Evolutionary conservation across 2,329 filamentous ascomycete genomes (phyloP).

Genomic region (Herpotrichia juniperi): DNA sequence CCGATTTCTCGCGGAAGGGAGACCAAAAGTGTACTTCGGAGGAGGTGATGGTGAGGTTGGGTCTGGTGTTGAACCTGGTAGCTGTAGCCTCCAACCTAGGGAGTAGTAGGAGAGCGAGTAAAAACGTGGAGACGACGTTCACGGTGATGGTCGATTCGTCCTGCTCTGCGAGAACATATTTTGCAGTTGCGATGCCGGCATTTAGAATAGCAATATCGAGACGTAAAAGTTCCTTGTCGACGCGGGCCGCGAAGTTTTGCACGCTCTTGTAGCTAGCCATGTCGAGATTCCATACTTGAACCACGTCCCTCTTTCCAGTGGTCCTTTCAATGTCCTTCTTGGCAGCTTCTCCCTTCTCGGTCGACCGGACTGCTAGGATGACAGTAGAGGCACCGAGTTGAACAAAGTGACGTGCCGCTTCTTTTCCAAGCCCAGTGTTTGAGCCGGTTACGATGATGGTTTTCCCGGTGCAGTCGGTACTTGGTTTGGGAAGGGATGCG

Average conservation of each 20-base stretch:
- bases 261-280: slow-evolving; percentile 48
- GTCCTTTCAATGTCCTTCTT: slow-evolving; percentile 46
- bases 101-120: slow-evolving; percentile 39
- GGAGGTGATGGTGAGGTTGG: slow-evolving; percentile 38
- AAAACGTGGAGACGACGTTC: slow-evolving; percentile 48
- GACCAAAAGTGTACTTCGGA: slow-evolving; percentile 40
- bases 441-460: slow-evolving; percentile 56
- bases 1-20: slow-evolving; percentile 28
- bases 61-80: slow-evolving; percentile 23
- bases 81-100: slow-evolving; percentile 35
- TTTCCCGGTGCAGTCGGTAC: slow-evolving; percentile 36
- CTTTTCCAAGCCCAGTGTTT: slow-evolving; percentile 55
- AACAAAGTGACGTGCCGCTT: slow-evolving; percentile 53
- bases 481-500: slow-evolving; percentile 40
- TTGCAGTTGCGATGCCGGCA: slow-evolving; percentile 40
- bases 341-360: slow-evolving; percentile 53
- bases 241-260: slow-evolving; percentile 36
- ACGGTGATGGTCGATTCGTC: slow-evolving; percentile 45
- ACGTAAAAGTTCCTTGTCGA: slow-evolving; percentile 24
- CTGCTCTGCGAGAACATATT: slow-evolving; percentile 31
- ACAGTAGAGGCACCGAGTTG: slow-evolving; percentile 48
- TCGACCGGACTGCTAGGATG: slow-evolving; percentile 53
- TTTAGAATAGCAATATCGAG: slow-evolving; percentile 49
- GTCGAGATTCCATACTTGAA: slow-evolving; percentile 57
- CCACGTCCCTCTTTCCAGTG: slow-evolving; percentile 33